phyloP scores from a whole-genome alignment of 306 rosid species.

The Trichosanthes cucumerina region DNA sequence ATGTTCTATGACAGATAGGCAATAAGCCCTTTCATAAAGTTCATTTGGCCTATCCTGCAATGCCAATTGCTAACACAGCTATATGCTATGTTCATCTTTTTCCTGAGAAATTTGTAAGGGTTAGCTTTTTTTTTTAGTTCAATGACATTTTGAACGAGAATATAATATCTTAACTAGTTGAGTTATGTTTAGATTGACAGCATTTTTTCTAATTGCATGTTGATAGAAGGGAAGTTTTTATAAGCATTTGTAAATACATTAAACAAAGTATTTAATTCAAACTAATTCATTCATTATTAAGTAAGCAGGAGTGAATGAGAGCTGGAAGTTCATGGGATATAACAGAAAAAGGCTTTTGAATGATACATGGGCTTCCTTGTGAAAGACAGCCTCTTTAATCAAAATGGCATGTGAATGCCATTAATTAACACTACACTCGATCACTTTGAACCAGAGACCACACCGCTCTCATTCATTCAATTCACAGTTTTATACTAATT shows the following conservation, averaged over 20 bases:
- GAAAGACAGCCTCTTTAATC: constrained; percentile 9
- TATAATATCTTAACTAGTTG: too few relatives aligned
- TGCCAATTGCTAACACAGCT: too few relatives aligned
- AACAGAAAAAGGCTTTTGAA: neutral
- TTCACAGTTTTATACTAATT: constrained; percentile 40
- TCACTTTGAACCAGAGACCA: constrained; percentile 9
- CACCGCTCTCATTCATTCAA: constrained; percentile 61
- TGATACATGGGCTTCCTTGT: constrained; percentile 15
- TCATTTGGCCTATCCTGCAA: neutral
- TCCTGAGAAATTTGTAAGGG: neutral
- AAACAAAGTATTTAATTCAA: neutral
- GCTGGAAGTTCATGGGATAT: neutral
- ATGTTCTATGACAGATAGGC: neutral
- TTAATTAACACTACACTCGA: constrained; percentile 1
- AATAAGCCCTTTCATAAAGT: neutral
- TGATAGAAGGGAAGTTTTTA: too few relatives aligned
- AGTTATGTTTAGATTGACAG: too few relatives aligned
- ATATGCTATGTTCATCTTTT: neutral
- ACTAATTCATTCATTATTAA: neutral
- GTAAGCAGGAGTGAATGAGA: neutral
- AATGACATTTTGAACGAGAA: too few relatives aligned
- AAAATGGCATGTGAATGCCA: constrained; percentile 34
- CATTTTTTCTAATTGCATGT: too few relatives aligned
- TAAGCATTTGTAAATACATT: neutral
- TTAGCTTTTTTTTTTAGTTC: neutral